phyloP scores from a whole-genome alignment of 805 yeast genomes.

The Candida alai region DNA sequence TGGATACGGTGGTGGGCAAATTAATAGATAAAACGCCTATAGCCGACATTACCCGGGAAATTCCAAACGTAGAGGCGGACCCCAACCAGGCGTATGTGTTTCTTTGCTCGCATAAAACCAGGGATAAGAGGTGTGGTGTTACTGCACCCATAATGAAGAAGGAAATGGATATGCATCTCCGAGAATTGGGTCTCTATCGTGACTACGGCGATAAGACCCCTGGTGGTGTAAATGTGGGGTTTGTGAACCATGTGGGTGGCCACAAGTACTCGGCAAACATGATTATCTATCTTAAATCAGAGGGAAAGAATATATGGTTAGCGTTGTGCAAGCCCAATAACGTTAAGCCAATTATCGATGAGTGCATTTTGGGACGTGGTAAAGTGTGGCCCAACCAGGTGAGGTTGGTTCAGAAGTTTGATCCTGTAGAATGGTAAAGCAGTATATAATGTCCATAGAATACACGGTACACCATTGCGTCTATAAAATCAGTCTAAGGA shows the following conservation, averaged over 20 bases:
- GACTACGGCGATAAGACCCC: constrained; percentile 74
- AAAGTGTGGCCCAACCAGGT: constrained; percentile 69
- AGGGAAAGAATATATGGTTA: constrained; percentile 81
- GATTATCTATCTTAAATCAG: constrained; percentile 58
- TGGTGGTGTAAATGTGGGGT: constrained; percentile 69
- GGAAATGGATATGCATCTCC: constrained; percentile 67
- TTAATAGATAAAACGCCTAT: constrained; percentile 23
- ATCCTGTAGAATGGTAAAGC: constrained; percentile 49
- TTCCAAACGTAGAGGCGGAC: constrained; percentile 26
- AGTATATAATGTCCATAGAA: neutral
- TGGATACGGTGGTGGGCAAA: constrained; percentile 42
- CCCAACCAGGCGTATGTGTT: constrained; percentile 49
- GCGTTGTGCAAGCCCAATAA: constrained; percentile 82
- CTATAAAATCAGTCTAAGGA: constrained; percentile 25
- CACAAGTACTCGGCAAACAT: constrained; percentile 93
- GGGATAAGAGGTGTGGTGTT: constrained; percentile 91
- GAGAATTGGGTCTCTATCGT: constrained; percentile 69
- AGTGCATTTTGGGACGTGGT: constrained; percentile 65
- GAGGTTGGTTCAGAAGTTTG: constrained; percentile 54
- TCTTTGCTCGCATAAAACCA: constrained; percentile 83
- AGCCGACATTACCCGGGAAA: constrained; percentile 7
- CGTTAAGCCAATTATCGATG: constrained; percentile 68
- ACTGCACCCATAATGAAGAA: constrained; percentile 89
- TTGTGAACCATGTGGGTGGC: constrained; percentile 88
- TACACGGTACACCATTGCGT: neutral